Percentiles rank a stretch among this genome's conserved stretches.
Evolutionary conservation across 352 stramenopile genomes (phyloP).

Genomic region (Aphanomyces euteiches): DNA sequence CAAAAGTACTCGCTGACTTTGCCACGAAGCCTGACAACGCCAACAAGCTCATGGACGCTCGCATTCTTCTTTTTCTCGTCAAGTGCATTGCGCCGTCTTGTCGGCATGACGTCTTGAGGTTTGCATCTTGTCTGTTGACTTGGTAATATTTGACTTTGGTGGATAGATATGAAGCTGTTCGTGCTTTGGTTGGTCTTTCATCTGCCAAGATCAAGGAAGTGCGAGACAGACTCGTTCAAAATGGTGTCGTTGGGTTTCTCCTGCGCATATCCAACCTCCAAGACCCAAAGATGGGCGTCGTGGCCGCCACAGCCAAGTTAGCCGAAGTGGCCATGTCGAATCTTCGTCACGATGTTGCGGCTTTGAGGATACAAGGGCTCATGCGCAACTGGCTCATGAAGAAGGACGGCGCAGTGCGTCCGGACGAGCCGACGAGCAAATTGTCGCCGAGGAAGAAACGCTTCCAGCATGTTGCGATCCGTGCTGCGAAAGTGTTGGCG

Average conservation of each 20-base stretch:
- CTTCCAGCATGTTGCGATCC: constrained; percentile 23
- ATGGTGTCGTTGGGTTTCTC: constrained; percentile 53
- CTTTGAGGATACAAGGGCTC: constrained; percentile 66
- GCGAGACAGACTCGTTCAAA: constrained; percentile 42
- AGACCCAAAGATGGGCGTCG: background rate
- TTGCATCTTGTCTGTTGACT: constrained; percentile 34
- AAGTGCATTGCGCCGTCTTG: constrained; percentile 62
- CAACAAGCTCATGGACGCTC: constrained; percentile 64
- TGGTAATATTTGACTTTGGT: background rate
- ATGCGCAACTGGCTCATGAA: constrained; percentile 24
- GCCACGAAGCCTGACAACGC: constrained; percentile 64
- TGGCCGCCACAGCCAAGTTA: constrained; percentile 28
- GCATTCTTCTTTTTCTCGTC: constrained; percentile 58
- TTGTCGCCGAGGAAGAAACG: constrained; percentile 14
- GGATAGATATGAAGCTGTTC: constrained; percentile 19
- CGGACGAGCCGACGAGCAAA: background rate
- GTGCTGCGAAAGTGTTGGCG: constrained; percentile 6
- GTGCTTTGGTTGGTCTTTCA: constrained; percentile 20
- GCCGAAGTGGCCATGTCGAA: constrained; percentile 53
- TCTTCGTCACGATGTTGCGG: constrained; percentile 64
- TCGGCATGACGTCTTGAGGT: constrained; percentile 49
- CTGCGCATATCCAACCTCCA: constrained; percentile 47
- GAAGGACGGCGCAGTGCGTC: background rate
- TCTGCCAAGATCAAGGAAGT: background rate
- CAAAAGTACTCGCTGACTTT: constrained; percentile 75